phyloP scores from a whole-genome alignment of 495 filamentous ascomycete species.

The Aspergillus indologenus region DNA sequence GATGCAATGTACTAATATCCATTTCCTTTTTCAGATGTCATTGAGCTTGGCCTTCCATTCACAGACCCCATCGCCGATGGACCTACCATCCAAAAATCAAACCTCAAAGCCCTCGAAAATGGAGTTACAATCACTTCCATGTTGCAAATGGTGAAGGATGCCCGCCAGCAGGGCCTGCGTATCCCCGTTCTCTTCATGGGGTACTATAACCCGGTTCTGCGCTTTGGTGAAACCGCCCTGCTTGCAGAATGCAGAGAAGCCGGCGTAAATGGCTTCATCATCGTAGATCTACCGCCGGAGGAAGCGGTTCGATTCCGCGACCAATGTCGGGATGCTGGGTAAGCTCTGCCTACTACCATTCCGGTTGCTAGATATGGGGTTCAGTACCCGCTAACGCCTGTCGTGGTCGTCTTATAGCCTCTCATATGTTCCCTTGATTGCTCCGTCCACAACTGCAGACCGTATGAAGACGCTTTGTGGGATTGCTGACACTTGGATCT shows the following conservation, averaged over 20 bases:
- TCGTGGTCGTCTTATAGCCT: conserved; percentile 35
- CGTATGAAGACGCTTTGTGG: conserved; percentile 82
- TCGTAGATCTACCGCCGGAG: conserved; percentile 84
- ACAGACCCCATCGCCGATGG: conserved; percentile 88
- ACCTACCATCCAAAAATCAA: conserved; percentile 80
- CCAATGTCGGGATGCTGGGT: conserved; percentile 60
- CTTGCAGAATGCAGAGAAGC: conserved; percentile 69
- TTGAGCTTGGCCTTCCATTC: conserved; percentile 68
- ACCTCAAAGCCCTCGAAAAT: conserved; percentile 72
- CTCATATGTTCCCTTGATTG: conserved; percentile 82
- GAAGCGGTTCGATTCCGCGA: conserved; percentile 79
- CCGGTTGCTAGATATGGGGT: neutral
- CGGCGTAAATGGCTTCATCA: conserved; percentile 85
- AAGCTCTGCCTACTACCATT: conserved; percentile 2
- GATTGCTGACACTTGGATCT: conserved; percentile 89
- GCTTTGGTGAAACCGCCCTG: conserved; percentile 68
- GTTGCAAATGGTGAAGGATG: conserved; percentile 67
- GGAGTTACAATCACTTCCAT: conserved; percentile 68
- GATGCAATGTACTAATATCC: neutral
- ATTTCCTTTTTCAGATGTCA: conserved; percentile 14
- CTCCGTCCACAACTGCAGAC: conserved; percentile 71
- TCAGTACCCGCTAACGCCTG: neutral
- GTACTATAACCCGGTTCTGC: conserved; percentile 84
- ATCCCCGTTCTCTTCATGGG: conserved; percentile 84
- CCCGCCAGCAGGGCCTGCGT: conserved; percentile 63